Conservation (phyloP, 495 filamentous ascomycete genomes). For the Margaritispora aquatica region DNA sequence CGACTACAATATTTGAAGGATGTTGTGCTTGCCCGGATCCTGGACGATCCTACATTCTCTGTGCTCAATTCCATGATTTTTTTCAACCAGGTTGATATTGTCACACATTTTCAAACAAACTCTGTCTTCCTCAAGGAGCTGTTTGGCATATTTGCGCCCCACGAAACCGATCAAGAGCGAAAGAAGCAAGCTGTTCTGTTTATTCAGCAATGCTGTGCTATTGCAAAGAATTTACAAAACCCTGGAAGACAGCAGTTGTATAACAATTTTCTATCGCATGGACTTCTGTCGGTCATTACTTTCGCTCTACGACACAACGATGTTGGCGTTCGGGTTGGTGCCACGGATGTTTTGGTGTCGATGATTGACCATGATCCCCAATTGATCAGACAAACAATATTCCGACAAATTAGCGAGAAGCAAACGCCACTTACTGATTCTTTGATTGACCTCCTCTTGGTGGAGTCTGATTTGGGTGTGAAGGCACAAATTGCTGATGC, state of each 20-base stretch:
- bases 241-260: conserved; percentile 75
- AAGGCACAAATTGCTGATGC: conserved; percentile 96
- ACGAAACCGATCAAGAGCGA: conserved; percentile 55
- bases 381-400: conserved; percentile 90
- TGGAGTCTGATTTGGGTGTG: conserved; percentile 87
- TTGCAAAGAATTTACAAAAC: conserved; percentile 89
- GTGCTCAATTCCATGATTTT: conserved; percentile 98
- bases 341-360: conserved; percentile 87
- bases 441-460: conserved; percentile 84
- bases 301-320: conserved; percentile 83
- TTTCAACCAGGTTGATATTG: conserved; percentile 97
- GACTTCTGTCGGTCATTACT: conserved; percentile 83
- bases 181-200: conserved; percentile 95
- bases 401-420: conserved; percentile 82
- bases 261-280: conserved; percentile 80
- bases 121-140: conserved; percentile 72
- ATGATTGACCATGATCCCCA: conserved; percentile 93
- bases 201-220: conserved; percentile 91
- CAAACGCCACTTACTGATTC: conserved; percentile 86
- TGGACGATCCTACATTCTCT: conserved; percentile 96
- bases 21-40: conserved; percentile 89
- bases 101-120: conserved; percentile 83
- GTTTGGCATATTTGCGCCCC: conserved; percentile 77
- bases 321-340: conserved; percentile 80
- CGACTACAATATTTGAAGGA: conserved; percentile 97